Evolutionary conservation across 2,329 filamentous ascomycete genomes (phyloP), one percentile per base, ranked within the genome.

Genomic region (Talaromyces amestolkiae): DNA sequence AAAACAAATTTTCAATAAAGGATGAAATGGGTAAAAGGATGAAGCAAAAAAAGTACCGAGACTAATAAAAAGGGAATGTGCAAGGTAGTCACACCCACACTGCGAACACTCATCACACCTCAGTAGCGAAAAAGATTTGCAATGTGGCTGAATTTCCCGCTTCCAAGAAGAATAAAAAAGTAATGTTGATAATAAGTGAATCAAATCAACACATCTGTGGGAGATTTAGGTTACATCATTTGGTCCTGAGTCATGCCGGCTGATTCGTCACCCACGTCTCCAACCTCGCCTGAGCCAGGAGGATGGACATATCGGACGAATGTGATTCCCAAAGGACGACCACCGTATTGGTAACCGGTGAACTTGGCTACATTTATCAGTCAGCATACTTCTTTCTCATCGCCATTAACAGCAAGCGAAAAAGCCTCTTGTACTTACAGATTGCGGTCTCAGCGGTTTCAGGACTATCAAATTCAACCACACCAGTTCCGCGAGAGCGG

Each of bases 301-400:
- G 86, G 83, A 75, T 90, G 94, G 70, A 91, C 83, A 79, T 98
- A 98, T 80, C 95, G 96, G 82, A 97, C 94, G 75, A 91, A 98
- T 77, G 89, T 94, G 74, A 99, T 85, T 65, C 93, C 93, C 67
- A 99, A 88, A 72, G 95, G 95, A 70, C 95, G 92, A 64, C 93
- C 93, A 70, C 95, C 95, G 74, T 99, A 99, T 77, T 97, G 92
- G 77, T 99, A 99, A 65, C 93, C 93, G 71, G 95, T 94, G 82
- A 99, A 99, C 78, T 99, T 99, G 74, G 92, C 87, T 87, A 45
- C 13, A 61, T 10, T 58, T 24, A 33, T 43, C 9, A 43, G 37
- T 24, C 49, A 58, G 54, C 2, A 45, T 37, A n/a, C 1, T 15
- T 24, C 2, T 39, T 22, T n/a, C 2, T 45, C 33, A 31, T n/a